Conservation (phyloP, 768 basidiomycete genomes). For the Tephrocybe sp. region DNA sequence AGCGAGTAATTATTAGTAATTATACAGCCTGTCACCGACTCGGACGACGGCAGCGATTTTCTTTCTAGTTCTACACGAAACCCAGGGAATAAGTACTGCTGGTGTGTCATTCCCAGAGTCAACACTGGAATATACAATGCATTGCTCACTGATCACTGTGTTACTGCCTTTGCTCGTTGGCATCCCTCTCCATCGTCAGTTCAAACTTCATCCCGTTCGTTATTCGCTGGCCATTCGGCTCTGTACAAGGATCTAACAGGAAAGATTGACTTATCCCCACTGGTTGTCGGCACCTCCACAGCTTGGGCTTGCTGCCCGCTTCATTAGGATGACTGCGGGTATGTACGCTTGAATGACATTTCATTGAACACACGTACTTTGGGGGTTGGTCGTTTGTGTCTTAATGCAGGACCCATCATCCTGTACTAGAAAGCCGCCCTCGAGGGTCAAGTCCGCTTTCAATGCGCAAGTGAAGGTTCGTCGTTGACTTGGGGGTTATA, state of each 20-base stretch:
- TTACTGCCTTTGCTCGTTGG: slow-evolving; percentile 66
- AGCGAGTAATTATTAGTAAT: slow-evolving; percentile 10
- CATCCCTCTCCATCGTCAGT: slow-evolving; percentile 68
- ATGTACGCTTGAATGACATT: too few species aligned
- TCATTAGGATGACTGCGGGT: slow-evolving; percentile 83
- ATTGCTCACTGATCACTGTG: slow-evolving; percentile 75
- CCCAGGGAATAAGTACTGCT: slow-evolving; percentile 88
- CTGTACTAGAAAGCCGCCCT: too few species aligned
- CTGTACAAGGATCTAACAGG: too few species aligned
- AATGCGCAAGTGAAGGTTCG: too few species aligned
- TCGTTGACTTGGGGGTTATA: too few species aligned
- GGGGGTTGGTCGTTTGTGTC: too few species aligned
- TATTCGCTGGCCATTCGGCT: neutral
- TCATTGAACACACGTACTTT: too few species aligned
- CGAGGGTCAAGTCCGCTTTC: too few species aligned
- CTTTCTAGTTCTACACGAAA: slow-evolving; percentile 54
- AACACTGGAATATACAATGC: slow-evolving; percentile 89
- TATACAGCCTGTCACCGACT: neutral
- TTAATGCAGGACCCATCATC: too few species aligned
- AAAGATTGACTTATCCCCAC: slow-evolving; percentile 25
- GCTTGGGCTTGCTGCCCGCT: slow-evolving; percentile 77
- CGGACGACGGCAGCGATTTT: slow-evolving; percentile 4
- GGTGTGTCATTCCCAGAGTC: slow-evolving; percentile 87
- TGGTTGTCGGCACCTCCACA: slow-evolving; percentile 87
- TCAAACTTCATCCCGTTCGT: slow-evolving; percentile 83